A percentile compares a stretch with the other conserved stretches of the same genome.
phyloP scores from a whole-genome alignment of 768 basidiomycete genomes.

The Chalciporus pseudorubinellus region DNA sequence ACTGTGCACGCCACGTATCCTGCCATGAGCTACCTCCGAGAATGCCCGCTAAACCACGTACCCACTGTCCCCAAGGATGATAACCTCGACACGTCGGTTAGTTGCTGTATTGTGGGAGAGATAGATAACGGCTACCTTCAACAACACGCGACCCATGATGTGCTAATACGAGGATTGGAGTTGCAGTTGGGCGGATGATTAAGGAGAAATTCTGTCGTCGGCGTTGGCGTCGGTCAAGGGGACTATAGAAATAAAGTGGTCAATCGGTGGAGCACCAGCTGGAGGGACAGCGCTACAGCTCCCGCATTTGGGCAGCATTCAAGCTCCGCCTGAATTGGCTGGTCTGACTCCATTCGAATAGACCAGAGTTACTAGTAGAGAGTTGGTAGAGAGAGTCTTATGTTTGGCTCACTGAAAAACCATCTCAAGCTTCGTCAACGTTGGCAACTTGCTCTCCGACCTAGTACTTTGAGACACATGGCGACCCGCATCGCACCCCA shows the following conservation, averaged over 20 bases:
- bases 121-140: slow-evolving; percentile 57
- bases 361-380: too few species aligned
- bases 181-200: neutral
- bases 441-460: slow-evolving; percentile 3
- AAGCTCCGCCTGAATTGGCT: slow-evolving; percentile 26
- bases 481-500: slow-evolving; percentile 32
- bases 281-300: neutral
- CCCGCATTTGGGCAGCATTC: slow-evolving; percentile 20
- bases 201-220: neutral
- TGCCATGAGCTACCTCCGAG: slow-evolving; percentile 9
- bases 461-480: slow-evolving; percentile 24
- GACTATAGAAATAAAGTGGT: slow-evolving; percentile 5
- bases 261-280: slow-evolving; percentile 22
- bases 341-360: slow-evolving; percentile 1
- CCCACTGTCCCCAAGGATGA: slow-evolving; percentile 98
- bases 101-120: neutral
- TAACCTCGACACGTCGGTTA: slow-evolving; percentile 60
- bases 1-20: slow-evolving; percentile 38
- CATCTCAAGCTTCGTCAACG: neutral
- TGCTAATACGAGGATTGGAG: neutral
- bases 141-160: slow-evolving; percentile 79
- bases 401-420: neutral
- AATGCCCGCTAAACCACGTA: slow-evolving; percentile 36
- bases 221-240: slow-evolving; percentile 12
- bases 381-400: neutral